Conservation (phyloP, 306 rosid species). For the Fagus crenata region DNA sequence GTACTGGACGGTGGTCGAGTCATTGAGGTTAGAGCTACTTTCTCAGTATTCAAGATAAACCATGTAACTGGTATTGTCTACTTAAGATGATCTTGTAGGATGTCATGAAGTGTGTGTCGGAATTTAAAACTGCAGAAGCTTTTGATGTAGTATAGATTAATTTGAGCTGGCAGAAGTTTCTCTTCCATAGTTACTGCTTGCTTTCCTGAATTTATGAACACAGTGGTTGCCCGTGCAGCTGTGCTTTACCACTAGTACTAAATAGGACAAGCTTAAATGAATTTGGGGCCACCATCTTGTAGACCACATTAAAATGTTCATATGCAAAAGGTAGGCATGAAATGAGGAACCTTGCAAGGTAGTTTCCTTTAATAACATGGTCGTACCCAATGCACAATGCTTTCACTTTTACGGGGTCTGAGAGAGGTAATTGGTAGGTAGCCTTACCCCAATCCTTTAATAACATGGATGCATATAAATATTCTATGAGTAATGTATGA, state of each 20-base stretch:
- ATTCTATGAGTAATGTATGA: neutral
- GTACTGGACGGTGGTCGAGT: slow-evolving; percentile 49
- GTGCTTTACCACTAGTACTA: neutral
- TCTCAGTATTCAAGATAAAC: neutral
- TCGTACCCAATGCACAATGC: too few species aligned
- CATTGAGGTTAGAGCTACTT: slow-evolving; percentile 35
- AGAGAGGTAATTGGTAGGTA: too few species aligned
- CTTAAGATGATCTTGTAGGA: neutral
- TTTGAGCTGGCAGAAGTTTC: neutral
- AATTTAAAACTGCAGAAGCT: neutral
- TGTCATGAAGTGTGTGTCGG: neutral
- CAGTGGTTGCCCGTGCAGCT: neutral
- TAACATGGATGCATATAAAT: neutral
- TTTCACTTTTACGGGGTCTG: too few species aligned
- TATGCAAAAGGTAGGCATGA: neutral
- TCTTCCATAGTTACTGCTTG: neutral
- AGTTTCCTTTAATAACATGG: neutral
- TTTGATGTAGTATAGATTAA: neutral
- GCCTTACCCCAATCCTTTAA: too few species aligned
- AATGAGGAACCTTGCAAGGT: too few species aligned
- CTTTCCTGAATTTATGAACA: neutral
- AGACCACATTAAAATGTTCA: neutral
- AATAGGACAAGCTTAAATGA: neutral
- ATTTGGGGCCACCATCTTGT: neutral
- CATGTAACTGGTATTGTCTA: neutral